Conservation (phyloP, 2,329 filamentous ascomycete species). For the Cordyceps javanica region DNA sequence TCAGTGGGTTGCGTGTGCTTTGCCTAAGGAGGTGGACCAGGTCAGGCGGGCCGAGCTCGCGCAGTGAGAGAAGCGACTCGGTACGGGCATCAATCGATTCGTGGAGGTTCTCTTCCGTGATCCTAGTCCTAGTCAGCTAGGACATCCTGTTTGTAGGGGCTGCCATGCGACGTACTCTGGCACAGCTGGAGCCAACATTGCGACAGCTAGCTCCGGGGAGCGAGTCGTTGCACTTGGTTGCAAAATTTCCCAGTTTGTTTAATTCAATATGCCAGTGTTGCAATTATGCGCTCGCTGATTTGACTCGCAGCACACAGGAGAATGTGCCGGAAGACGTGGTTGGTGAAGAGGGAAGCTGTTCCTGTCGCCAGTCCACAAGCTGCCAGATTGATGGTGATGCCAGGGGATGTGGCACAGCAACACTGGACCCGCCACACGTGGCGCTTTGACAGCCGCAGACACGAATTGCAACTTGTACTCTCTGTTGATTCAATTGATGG, state of each 20-base stretch:
- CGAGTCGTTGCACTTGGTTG: conserved; percentile 15
- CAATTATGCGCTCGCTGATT: background rate
- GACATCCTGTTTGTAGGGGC: conserved; percentile 13
- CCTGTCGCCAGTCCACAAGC: conserved; percentile 2
- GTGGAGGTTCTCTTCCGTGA: conserved; percentile 88
- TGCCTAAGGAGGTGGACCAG: conserved; percentile 90
- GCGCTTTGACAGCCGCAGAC: background rate
- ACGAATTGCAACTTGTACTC: background rate
- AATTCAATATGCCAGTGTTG: background rate
- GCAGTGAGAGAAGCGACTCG: conserved; percentile 75
- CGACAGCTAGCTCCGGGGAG: conserved; percentile 24
- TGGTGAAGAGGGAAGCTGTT: conserved; percentile 1
- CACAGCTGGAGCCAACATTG: conserved; percentile 68
- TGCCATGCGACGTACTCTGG: conserved; percentile 55
- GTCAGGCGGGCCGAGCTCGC: conserved; percentile 92
- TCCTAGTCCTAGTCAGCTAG: conserved; percentile 43
- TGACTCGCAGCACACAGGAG: background rate
- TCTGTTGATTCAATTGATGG: background rate
- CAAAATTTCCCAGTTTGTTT: background rate
- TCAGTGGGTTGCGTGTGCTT: conserved; percentile 49
- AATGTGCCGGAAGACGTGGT: background rate
- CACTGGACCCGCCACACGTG: conserved; percentile 11
- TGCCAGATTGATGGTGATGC: conserved; percentile 9
- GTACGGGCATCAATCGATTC: conserved; percentile 90
- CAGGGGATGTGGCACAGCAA: conserved; percentile 14